These are phyloP conservation scores for Ogataea hybrid DNA, from an alignment of 1,139 yeast species.

Conservation along the genomic window DNA sequence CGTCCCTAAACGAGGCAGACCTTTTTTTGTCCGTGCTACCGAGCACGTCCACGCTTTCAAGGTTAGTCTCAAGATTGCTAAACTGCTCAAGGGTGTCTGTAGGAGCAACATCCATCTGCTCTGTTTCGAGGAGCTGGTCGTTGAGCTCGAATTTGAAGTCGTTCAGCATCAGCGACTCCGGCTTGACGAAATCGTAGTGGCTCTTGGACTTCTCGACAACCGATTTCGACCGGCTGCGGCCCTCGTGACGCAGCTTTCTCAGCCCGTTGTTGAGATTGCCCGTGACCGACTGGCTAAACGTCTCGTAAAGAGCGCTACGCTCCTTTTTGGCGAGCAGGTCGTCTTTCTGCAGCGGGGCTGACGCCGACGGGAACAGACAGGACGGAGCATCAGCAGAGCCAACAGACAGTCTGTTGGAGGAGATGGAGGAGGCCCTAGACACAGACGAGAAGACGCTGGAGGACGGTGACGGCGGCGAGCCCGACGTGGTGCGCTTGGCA, in stretches of 20 bases:
- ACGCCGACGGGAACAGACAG: too few relatives aligned
- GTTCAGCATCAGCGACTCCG: constrained; percentile 13
- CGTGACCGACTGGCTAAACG: too few relatives aligned
- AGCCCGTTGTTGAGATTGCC: too few relatives aligned
- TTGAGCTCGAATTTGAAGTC: constrained; percentile 7
- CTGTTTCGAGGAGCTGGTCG: constrained; percentile 1
- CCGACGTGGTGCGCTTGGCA: too few relatives aligned
- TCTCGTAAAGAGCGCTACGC: too few relatives aligned
- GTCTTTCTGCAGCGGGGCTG: too few relatives aligned
- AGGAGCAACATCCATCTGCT: neutral
- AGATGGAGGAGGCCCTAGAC: too few relatives aligned
- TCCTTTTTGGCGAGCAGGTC: too few relatives aligned
- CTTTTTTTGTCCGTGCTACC: constrained; percentile 9
- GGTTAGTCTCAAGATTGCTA: neutral
- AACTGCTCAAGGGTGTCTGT: neutral
- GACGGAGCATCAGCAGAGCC: too few relatives aligned
- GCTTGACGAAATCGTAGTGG: constrained; percentile 11
- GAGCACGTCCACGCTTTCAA: constrained; percentile 1
- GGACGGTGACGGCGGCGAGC: too few relatives aligned
- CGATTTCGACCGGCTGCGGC: constrained; percentile 17
- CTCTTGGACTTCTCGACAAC: constrained; percentile 12
- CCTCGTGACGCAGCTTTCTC: constrained; percentile 21
- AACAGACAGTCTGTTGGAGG: too few relatives aligned
- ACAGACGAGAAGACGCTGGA: too few relatives aligned
- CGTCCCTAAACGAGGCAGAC: constrained; percentile 25